Conservation (phyloP, 2,329 filamentous ascomycete genomes). For the Colletotrichum siamense region DNA sequence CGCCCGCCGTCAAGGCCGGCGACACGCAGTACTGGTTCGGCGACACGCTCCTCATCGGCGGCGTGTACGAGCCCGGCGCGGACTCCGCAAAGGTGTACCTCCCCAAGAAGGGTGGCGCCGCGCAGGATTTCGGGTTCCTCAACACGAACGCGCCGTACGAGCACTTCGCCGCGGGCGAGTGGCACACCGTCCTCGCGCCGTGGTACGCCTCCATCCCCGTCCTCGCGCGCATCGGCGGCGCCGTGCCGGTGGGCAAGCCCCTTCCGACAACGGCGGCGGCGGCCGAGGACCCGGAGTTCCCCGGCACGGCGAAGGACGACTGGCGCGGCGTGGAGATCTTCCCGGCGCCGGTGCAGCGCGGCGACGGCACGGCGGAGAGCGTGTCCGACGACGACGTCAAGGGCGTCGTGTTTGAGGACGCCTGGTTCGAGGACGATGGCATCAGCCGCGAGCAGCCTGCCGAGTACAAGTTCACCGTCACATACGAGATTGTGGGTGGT, state of each 20-base stretch:
- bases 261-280: conserved; percentile 40
- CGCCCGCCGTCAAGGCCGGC: conserved; percentile 60
- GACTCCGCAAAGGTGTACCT: conserved; percentile 65
- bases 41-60: conserved; percentile 68
- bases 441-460: conserved; percentile 24
- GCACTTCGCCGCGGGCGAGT: conserved; percentile 51
- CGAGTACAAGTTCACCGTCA: conserved; percentile 7
- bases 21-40: conserved; percentile 79
- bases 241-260: conserved; percentile 42
- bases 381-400: neutral
- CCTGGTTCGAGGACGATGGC: conserved; percentile 46
- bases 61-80: conserved; percentile 68
- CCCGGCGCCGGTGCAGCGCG: conserved; percentile 31
- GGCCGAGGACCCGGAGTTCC: conserved; percentile 41
- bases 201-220: conserved; percentile 49
- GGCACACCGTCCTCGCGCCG: conserved; percentile 44
- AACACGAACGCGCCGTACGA: conserved; percentile 68
- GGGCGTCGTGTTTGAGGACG: conserved; percentile 31
- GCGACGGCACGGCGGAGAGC: neutral
- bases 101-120: conserved; percentile 53
- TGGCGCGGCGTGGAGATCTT: conserved; percentile 49
- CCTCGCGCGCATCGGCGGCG: conserved; percentile 42
- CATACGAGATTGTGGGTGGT: neutral
- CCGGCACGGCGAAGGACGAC: conserved; percentile 44
- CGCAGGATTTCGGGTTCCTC: conserved; percentile 60